Evolutionary conservation across 345 rosid genomes (phyloP).

Genomic region (Eutrema yunnanense): DNA sequence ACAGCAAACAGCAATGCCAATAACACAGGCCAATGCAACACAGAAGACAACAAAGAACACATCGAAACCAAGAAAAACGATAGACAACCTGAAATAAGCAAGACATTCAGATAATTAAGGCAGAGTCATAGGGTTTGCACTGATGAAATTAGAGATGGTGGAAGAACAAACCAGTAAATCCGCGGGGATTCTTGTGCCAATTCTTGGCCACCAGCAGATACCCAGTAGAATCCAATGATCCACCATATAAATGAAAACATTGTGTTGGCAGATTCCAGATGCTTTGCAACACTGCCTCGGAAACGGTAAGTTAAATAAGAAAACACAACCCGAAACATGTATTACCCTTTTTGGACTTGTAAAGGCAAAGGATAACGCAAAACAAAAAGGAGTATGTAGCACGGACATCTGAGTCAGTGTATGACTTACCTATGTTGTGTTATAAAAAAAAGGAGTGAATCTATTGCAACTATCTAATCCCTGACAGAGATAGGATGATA

Average conservation of each 20-base stretch:
- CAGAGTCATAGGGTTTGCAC: background rate
- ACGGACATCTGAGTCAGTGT: background rate
- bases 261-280: conserved; percentile 95
- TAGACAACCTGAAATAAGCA: conserved; percentile 72
- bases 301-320: background rate
- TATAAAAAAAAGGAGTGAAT: background rate
- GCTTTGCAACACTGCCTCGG: conserved; percentile 65
- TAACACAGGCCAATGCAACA: conserved; percentile 90
- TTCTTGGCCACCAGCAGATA: conserved; percentile 82
- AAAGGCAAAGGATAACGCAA: background rate
- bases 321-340: background rate
- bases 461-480: background rate
- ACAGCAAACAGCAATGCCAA: conserved; percentile 98
- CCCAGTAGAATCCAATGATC: conserved; percentile 99
- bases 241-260: conserved; percentile 98
- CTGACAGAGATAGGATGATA: background rate
- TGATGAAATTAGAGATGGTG: background rate
- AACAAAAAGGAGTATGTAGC: background rate
- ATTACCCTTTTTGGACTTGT: background rate
- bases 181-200: conserved; percentile 65
- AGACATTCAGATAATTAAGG: background rate
- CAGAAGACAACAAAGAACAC: conserved; percentile 96
- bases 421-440: background rate
- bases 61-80: conserved; percentile 89
- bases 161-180: conserved; percentile 66